Percentiles rank a stretch among this genome's conserved stretches.
Evolutionary conservation across 768 basidiomycete species (phyloP).

Genomic region (Phylloporus arenicola): DNA sequence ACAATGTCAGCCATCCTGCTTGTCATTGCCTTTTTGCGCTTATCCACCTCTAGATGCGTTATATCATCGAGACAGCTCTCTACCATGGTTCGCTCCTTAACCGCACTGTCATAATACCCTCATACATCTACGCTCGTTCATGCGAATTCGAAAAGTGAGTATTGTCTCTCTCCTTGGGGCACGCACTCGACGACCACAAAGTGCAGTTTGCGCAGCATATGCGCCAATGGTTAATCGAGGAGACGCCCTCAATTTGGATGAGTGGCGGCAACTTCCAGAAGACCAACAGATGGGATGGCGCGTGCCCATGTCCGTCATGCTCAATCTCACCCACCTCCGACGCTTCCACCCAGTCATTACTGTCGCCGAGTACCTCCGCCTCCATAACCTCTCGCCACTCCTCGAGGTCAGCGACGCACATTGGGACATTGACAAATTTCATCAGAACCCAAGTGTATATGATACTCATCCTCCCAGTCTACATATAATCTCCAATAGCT

Average conservation of each 20-base stretch:
- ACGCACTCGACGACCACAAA: slow-evolving; percentile 8
- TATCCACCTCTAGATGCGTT: slow-evolving; percentile 34
- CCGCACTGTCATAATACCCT: slow-evolving; percentile 40
- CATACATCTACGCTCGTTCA: slow-evolving; percentile 42
- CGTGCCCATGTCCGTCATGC: slow-evolving; percentile 35
- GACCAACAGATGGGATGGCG: slow-evolving; percentile 34
- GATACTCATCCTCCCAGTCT: slow-evolving; percentile 25
- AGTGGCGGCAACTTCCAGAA: slow-evolving; percentile 38
- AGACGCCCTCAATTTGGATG: slow-evolving; percentile 37
- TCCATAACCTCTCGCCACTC: slow-evolving; percentile 33
- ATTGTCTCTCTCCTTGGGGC: not conserved
- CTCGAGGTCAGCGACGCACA: slow-evolving; percentile 35
- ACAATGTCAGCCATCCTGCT: slow-evolving; percentile 34
- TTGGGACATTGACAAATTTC: slow-evolving; percentile 35
- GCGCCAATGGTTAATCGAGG: slow-evolving; percentile 41
- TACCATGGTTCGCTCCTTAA: slow-evolving; percentile 41
- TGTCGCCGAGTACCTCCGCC: slow-evolving; percentile 39
- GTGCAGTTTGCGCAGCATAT: slow-evolving; percentile 37
- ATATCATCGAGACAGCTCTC: slow-evolving; percentile 43
- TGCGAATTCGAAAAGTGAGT: slow-evolving; percentile 34
- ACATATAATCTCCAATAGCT: slow-evolving; percentile 34
- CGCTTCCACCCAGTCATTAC: slow-evolving; percentile 35
- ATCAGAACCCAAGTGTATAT: slow-evolving; percentile 26
- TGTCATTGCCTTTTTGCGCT: not conserved
- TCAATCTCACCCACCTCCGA: slow-evolving; percentile 40